Conservation (phyloP, 495 filamentous ascomycete genomes). For the Aspergillus carlsbadensis region DNA sequence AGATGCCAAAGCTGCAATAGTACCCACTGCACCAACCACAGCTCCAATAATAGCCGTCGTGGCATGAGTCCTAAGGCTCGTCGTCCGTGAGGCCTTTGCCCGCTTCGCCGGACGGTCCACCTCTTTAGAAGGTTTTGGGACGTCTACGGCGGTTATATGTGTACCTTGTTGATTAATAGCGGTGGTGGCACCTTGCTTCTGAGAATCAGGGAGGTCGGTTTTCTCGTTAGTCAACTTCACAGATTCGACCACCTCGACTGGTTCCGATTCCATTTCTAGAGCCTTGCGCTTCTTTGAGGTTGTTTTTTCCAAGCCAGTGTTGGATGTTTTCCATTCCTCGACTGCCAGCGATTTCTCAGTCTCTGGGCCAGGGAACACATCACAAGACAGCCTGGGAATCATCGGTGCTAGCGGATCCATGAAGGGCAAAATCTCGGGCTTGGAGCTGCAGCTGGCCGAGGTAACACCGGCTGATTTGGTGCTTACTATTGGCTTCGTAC, state of each 20-base stretch:
- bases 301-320: background rate
- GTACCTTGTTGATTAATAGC: background rate
- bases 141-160: constrained; percentile 9
- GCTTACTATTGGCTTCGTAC: background rate
- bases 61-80: constrained; percentile 36
- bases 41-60: constrained; percentile 45
- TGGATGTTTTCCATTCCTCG: background rate
- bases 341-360: background rate
- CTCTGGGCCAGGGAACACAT: background rate
- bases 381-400: constrained; percentile 1
- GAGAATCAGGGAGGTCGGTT: constrained; percentile 26
- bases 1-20: constrained; percentile 48
- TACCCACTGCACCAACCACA: constrained; percentile 48
- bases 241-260: background rate
- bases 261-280: constrained; percentile 7
- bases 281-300: constrained; percentile 14
- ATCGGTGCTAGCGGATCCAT: constrained; percentile 12
- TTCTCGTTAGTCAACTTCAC: constrained; percentile 2
- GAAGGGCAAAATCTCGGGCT: constrained; percentile 3
- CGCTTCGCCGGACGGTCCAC: constrained; percentile 33
- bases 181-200: constrained; percentile 19
- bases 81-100: constrained; percentile 22
- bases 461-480: background rate
- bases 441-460: background rate
- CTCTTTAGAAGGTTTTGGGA: constrained; percentile 14